phyloP scores from a whole-genome alignment of 176 grass and related monocot genomes.

The Lolium rigidum region DNA sequence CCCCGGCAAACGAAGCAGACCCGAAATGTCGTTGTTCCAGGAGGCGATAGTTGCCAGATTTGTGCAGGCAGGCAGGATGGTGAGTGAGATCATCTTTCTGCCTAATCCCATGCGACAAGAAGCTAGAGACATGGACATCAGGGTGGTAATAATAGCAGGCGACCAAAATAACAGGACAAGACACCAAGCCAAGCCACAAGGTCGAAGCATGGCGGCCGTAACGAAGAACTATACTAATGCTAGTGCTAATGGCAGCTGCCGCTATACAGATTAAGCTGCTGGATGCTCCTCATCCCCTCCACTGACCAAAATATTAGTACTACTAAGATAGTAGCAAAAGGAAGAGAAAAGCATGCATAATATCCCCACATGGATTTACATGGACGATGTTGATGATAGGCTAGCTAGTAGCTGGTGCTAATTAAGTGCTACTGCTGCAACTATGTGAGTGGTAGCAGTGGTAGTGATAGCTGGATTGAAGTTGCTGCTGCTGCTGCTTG shows the following conservation, averaged over 20 bases:
- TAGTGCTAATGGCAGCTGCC: not conserved
- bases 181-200: too few species aligned
- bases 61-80: constrained; percentile 31
- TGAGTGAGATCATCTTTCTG: not conserved
- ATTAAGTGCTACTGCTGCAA: constrained; percentile 6
- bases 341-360: not conserved
- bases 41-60: constrained; percentile 46
- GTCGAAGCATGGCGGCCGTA: too few species aligned
- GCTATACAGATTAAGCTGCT: constrained; percentile 27
- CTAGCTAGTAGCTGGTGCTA: not conserved
- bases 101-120: constrained; percentile 41
- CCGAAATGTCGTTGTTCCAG: constrained; percentile 40
- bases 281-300: not conserved
- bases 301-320: not conserved
- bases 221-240: not conserved
- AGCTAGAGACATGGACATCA: not conserved
- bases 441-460: not conserved
- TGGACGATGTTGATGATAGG: not conserved
- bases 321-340: not conserved
- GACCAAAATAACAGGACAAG: not conserved
- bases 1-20: not conserved
- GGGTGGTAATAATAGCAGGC: not conserved
- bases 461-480: not conserved
- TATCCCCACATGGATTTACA: not conserved
- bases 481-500: not conserved